These are phyloP conservation scores for Zalaria obscura DNA, from an alignment of 2,329 filamentous ascomycete species.

Conservation along the genomic window DNA sequence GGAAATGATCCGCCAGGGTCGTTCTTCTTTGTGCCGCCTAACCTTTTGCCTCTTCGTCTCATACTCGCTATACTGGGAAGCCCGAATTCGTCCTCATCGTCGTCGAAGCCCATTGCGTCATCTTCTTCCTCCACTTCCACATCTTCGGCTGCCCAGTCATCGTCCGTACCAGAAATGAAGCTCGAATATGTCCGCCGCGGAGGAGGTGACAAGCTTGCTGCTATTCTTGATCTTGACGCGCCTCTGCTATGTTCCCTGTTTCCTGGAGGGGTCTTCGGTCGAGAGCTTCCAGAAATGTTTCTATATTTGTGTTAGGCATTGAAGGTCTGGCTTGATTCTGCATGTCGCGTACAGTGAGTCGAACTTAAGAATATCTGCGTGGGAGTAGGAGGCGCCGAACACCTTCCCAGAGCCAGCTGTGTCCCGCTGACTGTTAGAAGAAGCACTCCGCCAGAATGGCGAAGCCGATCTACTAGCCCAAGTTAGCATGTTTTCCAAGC, in stretches of 20 bases:
- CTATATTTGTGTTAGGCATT: background rate
- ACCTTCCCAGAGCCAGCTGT: conserved; percentile 56
- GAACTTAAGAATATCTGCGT: conserved; percentile 86
- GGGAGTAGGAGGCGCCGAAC: conserved; percentile 89
- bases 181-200: conserved; percentile 60
- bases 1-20: conserved; percentile 21
- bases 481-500: background rate
- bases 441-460: conserved; percentile 67
- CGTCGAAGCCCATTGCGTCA: conserved; percentile 65
- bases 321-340: no score
- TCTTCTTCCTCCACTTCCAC: conserved; percentile 44
- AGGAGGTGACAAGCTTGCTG: conserved; percentile 40
- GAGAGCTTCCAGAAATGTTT: conserved; percentile 31
- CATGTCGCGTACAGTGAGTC: conserved; percentile 51
- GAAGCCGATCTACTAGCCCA: conserved; percentile 52
- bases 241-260: conserved; percentile 37
- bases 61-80: conserved; percentile 85
- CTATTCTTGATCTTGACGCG: conserved; percentile 38
- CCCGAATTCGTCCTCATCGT: conserved; percentile 90
- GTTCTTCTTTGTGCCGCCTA: conserved; percentile 27
- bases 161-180: conserved; percentile 67
- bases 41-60: conserved; percentile 52
- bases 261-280: conserved; percentile 60
- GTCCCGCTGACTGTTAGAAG: conserved; percentile 35
- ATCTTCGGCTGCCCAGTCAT: conserved; percentile 67